Evolutionary conservation across 2,329 filamentous ascomycete genomes (phyloP), one percentile per base, ranked within the genome.

Genomic region (Piedraia hortae): DNA sequence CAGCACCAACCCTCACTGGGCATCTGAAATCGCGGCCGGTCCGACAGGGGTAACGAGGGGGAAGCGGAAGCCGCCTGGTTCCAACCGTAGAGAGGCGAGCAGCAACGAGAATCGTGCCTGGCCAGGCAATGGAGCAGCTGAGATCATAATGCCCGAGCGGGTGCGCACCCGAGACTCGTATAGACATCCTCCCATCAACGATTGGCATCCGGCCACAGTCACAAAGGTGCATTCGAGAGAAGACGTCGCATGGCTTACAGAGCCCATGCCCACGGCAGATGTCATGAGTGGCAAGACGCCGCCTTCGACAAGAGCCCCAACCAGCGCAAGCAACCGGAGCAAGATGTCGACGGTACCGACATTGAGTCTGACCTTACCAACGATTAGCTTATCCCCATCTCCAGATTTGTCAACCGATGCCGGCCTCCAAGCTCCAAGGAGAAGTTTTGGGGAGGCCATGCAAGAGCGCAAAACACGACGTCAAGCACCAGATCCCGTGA

Each of bases 271-370:
- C n/a, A 62, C 69, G 15, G 77, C 80, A 25, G 78, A 70, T 42
- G 56, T 90, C 27, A 91, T 91, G 80, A 72, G 71, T 31, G 80
- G 78, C 32, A 85, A 80, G 42, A 62, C 73, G 16, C 62, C 63
- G 14, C 65, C 70, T 10, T 33, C 31, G n/a, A n/a, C n/a, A n/a
- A n/a, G n/a, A n/a, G n/a, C n/a, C n/a, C n/a, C n/a, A n/a, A n/a
- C n/a, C n/a, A 52, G 42, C 5, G 48, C 43, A 31, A 52, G 48
- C 25, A 41, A 35, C 13, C 27, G 30, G 10, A 27, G 31, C n/a
- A 25, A 12, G 18, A 19, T 22, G 29, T n/a, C n/a, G n/a, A n/a
- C n/a, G n/a, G n/a, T n/a, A n/a, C n/a, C n/a, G n/a, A n/a, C n/a
- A n/a, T n/a, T n/a, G n/a, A n/a, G n/a, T n/a, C n/a, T n/a, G n/a